Conservation (phyloP, 306 rosid genomes). For the Biancaea sappan region DNA sequence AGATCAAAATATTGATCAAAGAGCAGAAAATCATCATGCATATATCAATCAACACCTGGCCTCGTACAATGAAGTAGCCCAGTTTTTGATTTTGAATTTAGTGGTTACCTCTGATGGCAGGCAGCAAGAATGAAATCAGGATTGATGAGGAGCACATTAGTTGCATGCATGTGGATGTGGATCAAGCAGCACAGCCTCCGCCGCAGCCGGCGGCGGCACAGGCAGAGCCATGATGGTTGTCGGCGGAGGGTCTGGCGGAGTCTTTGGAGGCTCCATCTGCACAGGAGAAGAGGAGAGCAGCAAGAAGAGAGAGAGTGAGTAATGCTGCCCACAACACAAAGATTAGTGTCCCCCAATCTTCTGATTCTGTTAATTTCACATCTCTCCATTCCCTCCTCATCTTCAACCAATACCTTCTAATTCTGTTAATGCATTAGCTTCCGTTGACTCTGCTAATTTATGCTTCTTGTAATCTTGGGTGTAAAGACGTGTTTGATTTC, state of each 20-base stretch:
- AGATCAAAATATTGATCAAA: neutral
- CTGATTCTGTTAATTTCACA: conserved; percentile 22
- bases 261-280: conserved; percentile 63
- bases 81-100: too few species aligned
- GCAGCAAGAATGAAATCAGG: neutral
- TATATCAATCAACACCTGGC: neutral
- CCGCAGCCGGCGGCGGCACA: conserved; percentile 47
- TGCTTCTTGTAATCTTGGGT: neutral
- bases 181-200: conserved; percentile 59
- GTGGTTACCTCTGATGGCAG: neutral
- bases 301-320: conserved; percentile 43
- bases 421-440: neutral
- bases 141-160: neutral
- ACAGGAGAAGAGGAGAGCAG: conserved; percentile 60
- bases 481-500: neutral
- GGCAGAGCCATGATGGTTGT: conserved; percentile 38
- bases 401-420: neutral
- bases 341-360: conserved; percentile 40
- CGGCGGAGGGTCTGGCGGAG: conserved; percentile 38
- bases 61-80: neutral
- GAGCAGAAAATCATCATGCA: neutral
- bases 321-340: conserved; percentile 49
- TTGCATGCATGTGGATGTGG: neutral
- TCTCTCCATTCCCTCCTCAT: conserved; percentile 64
- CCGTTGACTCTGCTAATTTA: neutral